Evolutionary conservation across 441 rosid genomes (phyloP), one percentile per base, ranked within the genome.

Genomic region (Euphorbia celastroides): DNA sequence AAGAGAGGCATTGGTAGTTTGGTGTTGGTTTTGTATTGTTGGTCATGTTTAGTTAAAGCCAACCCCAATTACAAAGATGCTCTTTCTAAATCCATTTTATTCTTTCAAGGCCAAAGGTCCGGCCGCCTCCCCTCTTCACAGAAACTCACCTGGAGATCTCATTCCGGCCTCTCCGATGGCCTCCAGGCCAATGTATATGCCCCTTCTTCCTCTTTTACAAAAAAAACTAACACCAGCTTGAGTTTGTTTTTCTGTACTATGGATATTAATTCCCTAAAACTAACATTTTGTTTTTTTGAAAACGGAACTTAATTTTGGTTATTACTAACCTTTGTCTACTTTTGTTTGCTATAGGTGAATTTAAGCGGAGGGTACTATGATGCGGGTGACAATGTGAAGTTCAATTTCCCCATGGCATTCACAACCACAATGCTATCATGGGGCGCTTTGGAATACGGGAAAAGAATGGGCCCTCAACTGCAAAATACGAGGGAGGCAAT

Each of bases 311-410:
- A 38, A 38, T 3, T 1, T 38, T 3, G 12, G 44, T 38, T 9
- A 38, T 9, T 38, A 38, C 38, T 34, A 34, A 34, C 38, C 38
- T 34, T 34, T 34, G 4, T 9, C 38, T 34, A n/a, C n/a, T n/a
- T n/a, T n/a, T n/a, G n/a, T n/a, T n/a, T n/a, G n/a, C n/a, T n/a
- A 38, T 38, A 92, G 98, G 95, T 85, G 78, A 84, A 88, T 79
- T 77, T 91, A 26, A 84, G 80, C 0, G 96, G 97, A 65, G 96
- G 97, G 12, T 91, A 91, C 76, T 88, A 88, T 63, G 97, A 91
- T 54, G 97, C 97, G 5, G 97, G 97, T 44, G 97, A 91, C 72
- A 88, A 91, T 74, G 95, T 90, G 69, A 90, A 90, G 73, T 90
- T 90, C 62, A 90, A 90, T 16, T 79, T 91, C 14, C 97, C 97